Evolutionary conservation across 768 basidiomycete species (phyloP), one percentile per base, ranked within the genome.

Genomic region (Lactarius hatsudake): DNA sequence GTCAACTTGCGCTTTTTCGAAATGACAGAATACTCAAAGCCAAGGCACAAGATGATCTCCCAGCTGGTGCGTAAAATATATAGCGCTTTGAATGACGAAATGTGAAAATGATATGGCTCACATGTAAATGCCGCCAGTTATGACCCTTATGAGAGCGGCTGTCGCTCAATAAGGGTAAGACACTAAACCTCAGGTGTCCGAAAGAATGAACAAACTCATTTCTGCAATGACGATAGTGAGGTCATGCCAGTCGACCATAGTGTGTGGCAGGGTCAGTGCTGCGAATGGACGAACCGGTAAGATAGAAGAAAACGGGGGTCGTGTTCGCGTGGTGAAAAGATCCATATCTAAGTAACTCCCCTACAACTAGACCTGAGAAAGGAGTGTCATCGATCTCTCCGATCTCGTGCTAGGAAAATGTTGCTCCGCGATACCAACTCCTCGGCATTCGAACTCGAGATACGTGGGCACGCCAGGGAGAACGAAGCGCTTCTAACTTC

Each of bases 111-210:
- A 42, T 18, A 28, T 51, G n/a, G 5, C 61, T 51, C n/a, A 67
- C 69, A 69, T 60, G 53, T 69, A 63, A 43, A 69, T 15, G 17
- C 69, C 62, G 32, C 57, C 61, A 9, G n/a, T n/a, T n/a, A 38
- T 15, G 13, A 69, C n/a, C 43, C 64, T 69, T 30, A 64, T 12
- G 6, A 69, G 32, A 30, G 45, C 57, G 13, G 38, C 68, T 67
- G 23, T 17, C 8, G 26, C 5, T 45, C 43, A 57, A 9, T 10
- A 51, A 32, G 3, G 30, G 9, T 2, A n/a, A 20, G 28, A 53
- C 6, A 42, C 18, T 36, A 43, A 12, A 57, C 9, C 40, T 32
- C 20, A 1, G 32, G 30, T 45, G 20, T 15, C 2, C n/a, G 8
- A 20, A 45, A 30, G 8, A 59, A 26, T 1, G 30, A 26, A 58